Evolutionary conservation across 345 rosid species (phyloP).

Genomic region (Limnanthes douglasii): DNA sequence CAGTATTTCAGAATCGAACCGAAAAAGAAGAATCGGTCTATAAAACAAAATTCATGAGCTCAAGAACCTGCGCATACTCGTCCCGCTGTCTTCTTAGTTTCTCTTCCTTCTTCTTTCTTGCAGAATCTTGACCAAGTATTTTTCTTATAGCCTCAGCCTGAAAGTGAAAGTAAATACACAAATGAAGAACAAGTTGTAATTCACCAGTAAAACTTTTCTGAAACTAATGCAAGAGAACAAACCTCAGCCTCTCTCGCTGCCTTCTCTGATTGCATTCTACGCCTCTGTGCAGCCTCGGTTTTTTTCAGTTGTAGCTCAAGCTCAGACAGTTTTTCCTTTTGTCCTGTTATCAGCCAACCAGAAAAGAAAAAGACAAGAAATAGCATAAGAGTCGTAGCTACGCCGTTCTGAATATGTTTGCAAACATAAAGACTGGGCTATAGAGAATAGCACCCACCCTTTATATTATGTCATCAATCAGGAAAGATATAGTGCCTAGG

Average conservation of each 20-base stretch:
- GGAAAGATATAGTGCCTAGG: no score
- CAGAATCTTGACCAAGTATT: constrained; percentile 67
- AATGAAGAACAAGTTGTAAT: no score
- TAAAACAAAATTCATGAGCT: background rate
- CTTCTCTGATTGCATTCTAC: constrained; percentile 59
- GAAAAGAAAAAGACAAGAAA: no score
- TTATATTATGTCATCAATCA: constrained; percentile 2
- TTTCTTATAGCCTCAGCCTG: constrained; percentile 80
- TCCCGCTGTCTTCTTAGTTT: constrained; percentile 42
- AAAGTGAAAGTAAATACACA: constrained; percentile 7
- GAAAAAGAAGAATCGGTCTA: constrained; percentile 2
- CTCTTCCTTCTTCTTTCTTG: constrained; percentile 58
- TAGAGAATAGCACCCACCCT: no score
- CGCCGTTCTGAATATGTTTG: no score
- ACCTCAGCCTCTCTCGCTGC: constrained; percentile 78
- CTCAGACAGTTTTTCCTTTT: constrained; percentile 58
- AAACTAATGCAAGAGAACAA: no score
- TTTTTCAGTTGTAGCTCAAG: constrained; percentile 62
- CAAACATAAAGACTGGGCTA: no score
- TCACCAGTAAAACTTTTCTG: no score
- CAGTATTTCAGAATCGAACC: no score
- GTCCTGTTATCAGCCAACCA: constrained; percentile 24
- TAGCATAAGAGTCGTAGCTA: no score
- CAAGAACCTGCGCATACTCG: constrained; percentile 44
- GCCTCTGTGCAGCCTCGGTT: constrained; percentile 59